A percentile compares a stretch with the other conserved stretches of the same genome.
Conservation (phyloP, 768 basidiomycete species). For the Rhizopogon roseolus region DNA sequence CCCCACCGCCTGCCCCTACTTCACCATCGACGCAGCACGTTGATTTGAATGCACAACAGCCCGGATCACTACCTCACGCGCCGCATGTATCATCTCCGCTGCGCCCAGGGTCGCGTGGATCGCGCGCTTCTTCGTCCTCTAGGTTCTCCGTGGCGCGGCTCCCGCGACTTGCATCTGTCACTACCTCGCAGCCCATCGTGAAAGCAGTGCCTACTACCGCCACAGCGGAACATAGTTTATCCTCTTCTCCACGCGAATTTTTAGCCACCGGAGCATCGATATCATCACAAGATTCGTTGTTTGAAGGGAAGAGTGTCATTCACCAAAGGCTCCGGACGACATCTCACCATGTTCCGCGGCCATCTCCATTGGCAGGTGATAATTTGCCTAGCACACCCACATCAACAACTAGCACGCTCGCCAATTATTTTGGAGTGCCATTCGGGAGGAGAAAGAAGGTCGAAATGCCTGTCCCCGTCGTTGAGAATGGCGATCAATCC, state of each 20-base stretch:
- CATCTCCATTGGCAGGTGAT: conserved; percentile 39
- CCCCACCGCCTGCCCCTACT: conserved; percentile 33
- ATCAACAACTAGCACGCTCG: conserved; percentile 48
- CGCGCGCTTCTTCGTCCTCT: conserved; percentile 68
- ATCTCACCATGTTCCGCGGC: conserved; percentile 53
- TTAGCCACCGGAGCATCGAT: conserved; percentile 37
- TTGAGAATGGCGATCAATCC: conserved; percentile 16
- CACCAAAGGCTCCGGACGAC: conserved; percentile 50
- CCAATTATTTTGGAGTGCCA: conserved; percentile 57
- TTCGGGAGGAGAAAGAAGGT: conserved; percentile 52
- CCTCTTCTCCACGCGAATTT: conserved; percentile 31
- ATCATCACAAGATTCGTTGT: conserved; percentile 56
- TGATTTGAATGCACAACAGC: conserved; percentile 10
- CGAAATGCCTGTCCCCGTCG: conserved; percentile 18
- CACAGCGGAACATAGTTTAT: conserved; percentile 49
- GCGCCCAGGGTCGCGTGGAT: conserved; percentile 69
- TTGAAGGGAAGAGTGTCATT: conserved; percentile 50
- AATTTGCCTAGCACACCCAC: conserved; percentile 14
- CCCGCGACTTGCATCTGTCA: conserved; percentile 49
- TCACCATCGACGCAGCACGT: conserved; percentile 17
- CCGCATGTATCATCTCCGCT: conserved; percentile 48
- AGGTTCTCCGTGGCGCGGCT: conserved; percentile 61
- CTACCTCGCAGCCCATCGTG: conserved; percentile 34
- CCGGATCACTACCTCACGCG: conserved; percentile 31
- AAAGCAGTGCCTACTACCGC: conserved; percentile 71